Evolutionary conservation across 2,329 filamentous ascomycete species (phyloP).

Genomic region (Fusarium piperis): DNA sequence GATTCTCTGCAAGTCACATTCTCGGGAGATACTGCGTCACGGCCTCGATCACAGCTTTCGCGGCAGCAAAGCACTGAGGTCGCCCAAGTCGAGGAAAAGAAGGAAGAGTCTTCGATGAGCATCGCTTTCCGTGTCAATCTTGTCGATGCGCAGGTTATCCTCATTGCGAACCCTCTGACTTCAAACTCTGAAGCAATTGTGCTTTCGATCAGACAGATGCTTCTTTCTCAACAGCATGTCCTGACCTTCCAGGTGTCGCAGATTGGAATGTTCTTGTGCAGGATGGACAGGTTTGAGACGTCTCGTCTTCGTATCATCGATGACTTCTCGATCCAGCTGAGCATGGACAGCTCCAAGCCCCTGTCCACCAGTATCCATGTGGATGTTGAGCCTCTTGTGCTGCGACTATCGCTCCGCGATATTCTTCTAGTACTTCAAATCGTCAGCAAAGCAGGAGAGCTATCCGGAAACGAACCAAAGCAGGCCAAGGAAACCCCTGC

Average conservation of each 20-base stretch:
- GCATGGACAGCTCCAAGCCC: constrained; percentile 75
- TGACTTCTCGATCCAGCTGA: constrained; percentile 92
- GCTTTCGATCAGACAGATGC: constrained; percentile 89
- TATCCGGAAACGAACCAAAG: constrained; percentile 73
- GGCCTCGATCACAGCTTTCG: constrained; percentile 42
- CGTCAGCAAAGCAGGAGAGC: constrained; percentile 86
- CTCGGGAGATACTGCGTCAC: constrained; percentile 49
- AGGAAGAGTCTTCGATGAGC: constrained; percentile 63
- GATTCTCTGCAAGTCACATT: constrained; percentile 64
- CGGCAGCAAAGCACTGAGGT: constrained; percentile 34
- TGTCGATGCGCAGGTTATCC: constrained; percentile 94
- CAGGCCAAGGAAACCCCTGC: constrained; percentile 50
- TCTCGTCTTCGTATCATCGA: constrained; percentile 92
- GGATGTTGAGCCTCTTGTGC: constrained; percentile 88
- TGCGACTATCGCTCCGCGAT: constrained; percentile 90
- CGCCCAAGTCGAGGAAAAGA: constrained; percentile 27
- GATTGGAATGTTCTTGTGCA: constrained; percentile 97
- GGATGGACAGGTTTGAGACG: constrained; percentile 97
- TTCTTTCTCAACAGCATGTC: constrained; percentile 93
- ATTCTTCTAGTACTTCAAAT: constrained; percentile 95
- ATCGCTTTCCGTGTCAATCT: constrained; percentile 92
- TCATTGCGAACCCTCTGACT: constrained; percentile 93
- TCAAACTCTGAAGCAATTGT: constrained; percentile 95
- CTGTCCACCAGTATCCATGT: constrained; percentile 82
- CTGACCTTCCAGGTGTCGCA: constrained; percentile 93